Percentiles rank a stretch among this genome's conserved stretches.
These are phyloP conservation scores for Quercus gilva DNA, from an alignment of 306 rosid genomes.

Conservation along the genomic window DNA sequence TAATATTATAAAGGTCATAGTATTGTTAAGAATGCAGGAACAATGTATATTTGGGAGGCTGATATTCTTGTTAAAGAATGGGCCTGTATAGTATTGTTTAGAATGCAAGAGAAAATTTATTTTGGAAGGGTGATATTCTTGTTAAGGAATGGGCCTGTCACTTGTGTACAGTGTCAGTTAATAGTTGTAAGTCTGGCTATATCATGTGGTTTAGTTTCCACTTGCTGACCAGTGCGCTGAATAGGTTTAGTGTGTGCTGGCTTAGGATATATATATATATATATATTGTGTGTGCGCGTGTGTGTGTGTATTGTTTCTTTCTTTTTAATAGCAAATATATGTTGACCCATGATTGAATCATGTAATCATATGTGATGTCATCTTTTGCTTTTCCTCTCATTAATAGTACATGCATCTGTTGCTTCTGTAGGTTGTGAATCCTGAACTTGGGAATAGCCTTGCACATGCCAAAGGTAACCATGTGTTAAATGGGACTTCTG, in stretches of 20 bases:
- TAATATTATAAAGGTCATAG: not conserved
- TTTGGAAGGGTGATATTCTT: not conserved
- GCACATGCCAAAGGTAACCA: constrained; percentile 37
- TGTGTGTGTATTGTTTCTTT: not conserved
- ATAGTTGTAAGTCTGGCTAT: not conserved
- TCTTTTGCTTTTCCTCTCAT: constrained; percentile 9
- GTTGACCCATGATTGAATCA: not conserved
- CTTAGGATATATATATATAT: not conserved
- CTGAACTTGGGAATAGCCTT: constrained; percentile 35
- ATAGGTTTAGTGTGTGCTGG: not conserved
- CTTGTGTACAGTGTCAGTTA: not conserved
- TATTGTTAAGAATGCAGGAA: not conserved
- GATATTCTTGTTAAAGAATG: not conserved
- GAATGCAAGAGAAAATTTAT: not conserved
- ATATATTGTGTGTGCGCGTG: not conserved
- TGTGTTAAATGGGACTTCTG: constrained; percentile 38
- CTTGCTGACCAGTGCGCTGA: not conserved
- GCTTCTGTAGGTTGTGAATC: constrained; percentile 59
- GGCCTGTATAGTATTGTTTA: not conserved
- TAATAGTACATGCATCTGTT: constrained; percentile 18
- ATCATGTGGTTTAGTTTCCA: not conserved
- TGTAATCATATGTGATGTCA: not conserved
- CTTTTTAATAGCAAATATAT: not conserved
- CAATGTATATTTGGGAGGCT: not conserved
- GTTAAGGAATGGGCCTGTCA: not conserved